These are phyloP conservation scores for Hydnum rufescens DNA, from an alignment of 768 basidiomycete species.

Conservation along the genomic window DNA sequence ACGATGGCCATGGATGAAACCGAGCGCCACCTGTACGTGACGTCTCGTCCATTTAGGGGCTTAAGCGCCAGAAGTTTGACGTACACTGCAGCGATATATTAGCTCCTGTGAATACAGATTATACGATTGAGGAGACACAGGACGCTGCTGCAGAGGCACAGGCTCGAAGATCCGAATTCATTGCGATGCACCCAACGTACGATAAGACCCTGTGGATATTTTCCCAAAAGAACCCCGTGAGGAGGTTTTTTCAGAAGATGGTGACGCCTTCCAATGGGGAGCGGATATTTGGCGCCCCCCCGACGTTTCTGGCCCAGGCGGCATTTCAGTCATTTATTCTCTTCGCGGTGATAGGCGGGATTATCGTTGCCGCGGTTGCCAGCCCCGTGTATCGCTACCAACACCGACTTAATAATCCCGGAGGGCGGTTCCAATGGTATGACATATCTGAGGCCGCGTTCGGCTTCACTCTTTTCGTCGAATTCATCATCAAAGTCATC, in stretches of 20 bases:
- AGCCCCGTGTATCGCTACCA: slow-evolving; percentile 75
- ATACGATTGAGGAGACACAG: slow-evolving; percentile 29
- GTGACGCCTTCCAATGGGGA: slow-evolving; percentile 70
- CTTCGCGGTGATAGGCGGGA: slow-evolving; percentile 56
- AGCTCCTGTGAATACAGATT: slow-evolving; percentile 39
- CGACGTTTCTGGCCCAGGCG: slow-evolving; percentile 41
- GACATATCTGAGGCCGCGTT: slow-evolving; percentile 60
- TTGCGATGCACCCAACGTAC: slow-evolving; percentile 69
- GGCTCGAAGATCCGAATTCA: slow-evolving; percentile 70
- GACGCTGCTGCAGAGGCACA: slow-evolving; percentile 50
- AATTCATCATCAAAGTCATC: slow-evolving; percentile 76
- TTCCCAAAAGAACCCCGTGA: slow-evolving; percentile 53
- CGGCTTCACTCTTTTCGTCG: slow-evolving; percentile 48
- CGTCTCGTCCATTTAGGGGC: not conserved
- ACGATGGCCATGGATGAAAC: slow-evolving; percentile 16
- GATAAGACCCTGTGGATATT: slow-evolving; percentile 85
- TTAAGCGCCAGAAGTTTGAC: not conserved
- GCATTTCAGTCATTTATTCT: slow-evolving; percentile 60
- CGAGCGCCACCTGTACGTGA: slow-evolving; percentile 44
- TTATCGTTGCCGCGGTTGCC: slow-evolving; percentile 65
- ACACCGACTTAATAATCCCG: slow-evolving; percentile 28
- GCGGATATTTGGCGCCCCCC: slow-evolving; percentile 64
- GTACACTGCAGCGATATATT: slow-evolving; percentile 36
- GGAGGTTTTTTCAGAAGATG: slow-evolving; percentile 60
- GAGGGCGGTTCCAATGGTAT: slow-evolving; percentile 64